Evolutionary conservation across 805 yeast species (phyloP).

Genomic region (Komagataella mondaviorum): DNA sequence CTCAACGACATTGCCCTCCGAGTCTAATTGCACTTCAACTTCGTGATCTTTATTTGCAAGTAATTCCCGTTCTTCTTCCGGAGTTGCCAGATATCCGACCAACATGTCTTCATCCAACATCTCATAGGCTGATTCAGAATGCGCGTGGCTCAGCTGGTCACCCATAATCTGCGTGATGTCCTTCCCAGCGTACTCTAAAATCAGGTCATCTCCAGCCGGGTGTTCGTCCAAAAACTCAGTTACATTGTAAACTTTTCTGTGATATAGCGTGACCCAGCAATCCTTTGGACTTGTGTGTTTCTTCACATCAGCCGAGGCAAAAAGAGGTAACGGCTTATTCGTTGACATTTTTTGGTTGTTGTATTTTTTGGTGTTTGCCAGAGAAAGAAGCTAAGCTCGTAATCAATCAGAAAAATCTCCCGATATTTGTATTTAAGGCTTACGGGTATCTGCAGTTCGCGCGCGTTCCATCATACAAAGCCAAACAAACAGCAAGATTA

Average conservation of each 20-base stretch:
- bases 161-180: slow-evolving; percentile 64
- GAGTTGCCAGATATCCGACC: slow-evolving; percentile 75
- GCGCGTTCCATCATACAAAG: background rate
- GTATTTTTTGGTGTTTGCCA: background rate
- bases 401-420: background rate
- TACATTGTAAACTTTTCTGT: slow-evolving; percentile 77
- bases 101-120: slow-evolving; percentile 77
- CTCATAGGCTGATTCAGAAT: slow-evolving; percentile 81
- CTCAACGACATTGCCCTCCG: slow-evolving; percentile 13
- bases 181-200: slow-evolving; percentile 43
- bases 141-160: slow-evolving; percentile 59
- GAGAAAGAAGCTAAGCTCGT: too few relatives aligned
- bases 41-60: slow-evolving; percentile 43
- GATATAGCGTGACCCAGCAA: slow-evolving; percentile 72
- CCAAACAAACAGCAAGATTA: background rate
- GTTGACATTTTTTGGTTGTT: background rate
- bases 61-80: slow-evolving; percentile 61
- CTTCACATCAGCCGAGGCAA: slow-evolving; percentile 2
- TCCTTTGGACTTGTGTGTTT: slow-evolving; percentile 38
- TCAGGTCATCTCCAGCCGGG: slow-evolving; percentile 53
- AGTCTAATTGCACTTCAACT: slow-evolving; percentile 32
- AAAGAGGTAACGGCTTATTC: background rate
- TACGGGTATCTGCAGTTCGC: background rate
- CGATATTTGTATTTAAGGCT: background rate
- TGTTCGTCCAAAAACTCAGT: slow-evolving; percentile 62